Evolutionary conservation across 2,329 filamentous ascomycete genomes (phyloP).

Genomic region (Calonectria ilicicola): DNA sequence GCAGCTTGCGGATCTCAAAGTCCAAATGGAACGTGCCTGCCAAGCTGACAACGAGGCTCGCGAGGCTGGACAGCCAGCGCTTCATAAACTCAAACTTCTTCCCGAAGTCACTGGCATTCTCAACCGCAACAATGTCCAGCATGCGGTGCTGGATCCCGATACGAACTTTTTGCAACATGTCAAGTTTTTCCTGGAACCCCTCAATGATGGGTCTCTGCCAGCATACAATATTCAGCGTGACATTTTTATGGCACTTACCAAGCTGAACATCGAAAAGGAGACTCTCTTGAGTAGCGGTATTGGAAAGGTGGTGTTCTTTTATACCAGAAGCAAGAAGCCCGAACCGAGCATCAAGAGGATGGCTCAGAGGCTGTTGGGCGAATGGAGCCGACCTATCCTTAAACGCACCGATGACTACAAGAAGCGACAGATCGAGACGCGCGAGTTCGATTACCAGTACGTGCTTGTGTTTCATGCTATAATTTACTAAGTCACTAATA

Average conservation of each 20-base stretch:
- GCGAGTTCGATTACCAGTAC: conserved; percentile 73
- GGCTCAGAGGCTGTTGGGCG: conserved; percentile 90
- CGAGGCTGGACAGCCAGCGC: conserved; percentile 81
- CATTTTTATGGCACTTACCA: conserved; percentile 83
- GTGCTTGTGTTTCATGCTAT: conserved; percentile 40
- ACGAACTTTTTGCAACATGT: conserved; percentile 95
- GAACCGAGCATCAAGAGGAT: conserved; percentile 92
- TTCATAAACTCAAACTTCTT: conserved; percentile 93
- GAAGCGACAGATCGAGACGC: conserved; percentile 77
- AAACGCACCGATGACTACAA: conserved; percentile 96
- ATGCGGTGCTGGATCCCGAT: conserved; percentile 91
- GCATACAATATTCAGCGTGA: conserved; percentile 98
- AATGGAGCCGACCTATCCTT: conserved; percentile 95
- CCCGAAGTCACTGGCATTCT: conserved; percentile 90
- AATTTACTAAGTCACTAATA: conserved; percentile 24
- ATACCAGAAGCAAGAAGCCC: conserved; percentile 93
- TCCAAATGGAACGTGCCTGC: conserved; percentile 91
- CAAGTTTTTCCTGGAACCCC: conserved; percentile 95
- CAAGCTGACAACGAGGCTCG: conserved; percentile 88
- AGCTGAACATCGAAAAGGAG: conserved; percentile 91
- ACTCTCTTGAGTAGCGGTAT: conserved; percentile 90
- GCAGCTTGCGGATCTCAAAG: conserved; percentile 87
- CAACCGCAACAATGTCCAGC: conserved; percentile 88
- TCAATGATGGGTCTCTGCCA: conserved; percentile 92
- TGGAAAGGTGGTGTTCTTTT: conserved; percentile 96